phyloP scores from a whole-genome alignment of 2,329 filamentous ascomycete genomes.

The Dactylellina parvicollis region DNA sequence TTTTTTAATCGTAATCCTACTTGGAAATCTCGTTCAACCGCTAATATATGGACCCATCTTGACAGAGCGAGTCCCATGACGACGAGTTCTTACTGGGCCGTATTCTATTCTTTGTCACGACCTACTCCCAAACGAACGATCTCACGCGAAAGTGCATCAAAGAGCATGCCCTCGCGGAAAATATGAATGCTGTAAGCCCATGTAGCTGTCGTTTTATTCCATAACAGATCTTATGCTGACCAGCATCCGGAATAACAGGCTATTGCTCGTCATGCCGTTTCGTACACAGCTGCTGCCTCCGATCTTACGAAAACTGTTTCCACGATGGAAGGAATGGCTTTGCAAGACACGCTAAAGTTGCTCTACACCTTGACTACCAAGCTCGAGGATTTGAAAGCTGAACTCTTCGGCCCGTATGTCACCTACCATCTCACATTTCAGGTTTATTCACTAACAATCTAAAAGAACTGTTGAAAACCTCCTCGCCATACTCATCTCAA shows the following conservation, averaged over 20 bases:
- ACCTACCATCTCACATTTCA: neutral
- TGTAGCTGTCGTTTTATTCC: slow-evolving; percentile 18
- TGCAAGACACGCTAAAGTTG: slow-evolving; percentile 85
- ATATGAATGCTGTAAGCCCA: slow-evolving; percentile 67
- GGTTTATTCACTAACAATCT: neutral
- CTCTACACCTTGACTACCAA: slow-evolving; percentile 80
- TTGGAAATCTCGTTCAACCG: slow-evolving; percentile 14
- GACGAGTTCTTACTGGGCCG: slow-evolving; percentile 87
- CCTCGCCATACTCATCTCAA: slow-evolving; percentile 73
- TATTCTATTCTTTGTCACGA: slow-evolving; percentile 82
- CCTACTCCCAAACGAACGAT: slow-evolving; percentile 74
- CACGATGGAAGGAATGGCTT: slow-evolving; percentile 79
- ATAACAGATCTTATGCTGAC: neutral
- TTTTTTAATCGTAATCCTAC: neutral
- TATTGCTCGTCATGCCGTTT: slow-evolving; percentile 74
- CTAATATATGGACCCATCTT: neutral
- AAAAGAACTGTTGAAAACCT: slow-evolving; percentile 71
- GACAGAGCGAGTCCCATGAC: slow-evolving; percentile 75
- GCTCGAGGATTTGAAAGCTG: slow-evolving; percentile 14
- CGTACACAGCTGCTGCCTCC: slow-evolving; percentile 61
- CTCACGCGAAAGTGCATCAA: slow-evolving; percentile 71
- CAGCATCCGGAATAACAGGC: slow-evolving; percentile 49
- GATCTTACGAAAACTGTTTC: slow-evolving; percentile 50
- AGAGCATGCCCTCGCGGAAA: slow-evolving; percentile 73
- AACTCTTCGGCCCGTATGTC: slow-evolving; percentile 36